phyloP scores from a whole-genome alignment of 2,329 filamentous ascomycete species.

The Stemphylium vesicarium region DNA sequence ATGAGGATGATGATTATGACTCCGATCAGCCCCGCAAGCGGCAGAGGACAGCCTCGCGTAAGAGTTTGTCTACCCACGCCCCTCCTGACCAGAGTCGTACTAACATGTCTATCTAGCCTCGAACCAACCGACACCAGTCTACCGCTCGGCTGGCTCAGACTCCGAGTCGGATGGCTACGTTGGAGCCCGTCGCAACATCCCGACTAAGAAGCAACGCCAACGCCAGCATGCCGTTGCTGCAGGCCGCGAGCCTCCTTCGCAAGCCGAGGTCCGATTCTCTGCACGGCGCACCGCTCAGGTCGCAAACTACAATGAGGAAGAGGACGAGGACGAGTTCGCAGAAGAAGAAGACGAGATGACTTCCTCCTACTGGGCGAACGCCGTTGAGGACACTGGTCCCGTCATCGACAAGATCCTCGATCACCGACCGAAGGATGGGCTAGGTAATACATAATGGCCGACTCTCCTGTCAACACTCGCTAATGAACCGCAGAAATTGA shows the following conservation, averaged over 20 bases:
- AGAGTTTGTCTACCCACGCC: slow-evolving; percentile 58
- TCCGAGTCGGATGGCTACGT: slow-evolving; percentile 73
- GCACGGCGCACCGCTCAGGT: slow-evolving; percentile 81
- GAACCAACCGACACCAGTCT: slow-evolving; percentile 57
- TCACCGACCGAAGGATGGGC: slow-evolving; percentile 76
- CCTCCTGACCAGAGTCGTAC: slow-evolving; percentile 18
- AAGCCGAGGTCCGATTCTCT: slow-evolving; percentile 88
- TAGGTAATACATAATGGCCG: slow-evolving; percentile 39
- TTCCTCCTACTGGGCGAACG: slow-evolving; percentile 72
- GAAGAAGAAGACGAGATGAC: slow-evolving; percentile 68
- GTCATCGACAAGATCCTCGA: slow-evolving; percentile 92
- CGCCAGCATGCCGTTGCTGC: slow-evolving; percentile 70
- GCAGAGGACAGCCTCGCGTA: slow-evolving; percentile 69
- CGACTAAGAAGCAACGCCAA: slow-evolving; percentile 76
- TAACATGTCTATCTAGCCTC: slow-evolving; percentile 62
- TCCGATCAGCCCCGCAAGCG: slow-evolving; percentile 65
- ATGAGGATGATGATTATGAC: slow-evolving; percentile 75
- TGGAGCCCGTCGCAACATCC: slow-evolving; percentile 70
- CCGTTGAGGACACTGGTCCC: slow-evolving; percentile 77
- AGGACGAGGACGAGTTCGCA: slow-evolving; percentile 60
- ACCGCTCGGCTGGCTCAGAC: slow-evolving; percentile 67
- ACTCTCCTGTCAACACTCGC: slow-evolving; percentile 6
- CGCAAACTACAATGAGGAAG: slow-evolving; percentile 72
- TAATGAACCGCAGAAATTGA: slow-evolving; percentile 44
- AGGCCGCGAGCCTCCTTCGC: slow-evolving; percentile 66